A percentile compares a stretch with the other conserved stretches of the same genome.
phyloP scores from a whole-genome alignment of 2,329 filamentous ascomycete species.

The Diplodia intermedia region DNA sequence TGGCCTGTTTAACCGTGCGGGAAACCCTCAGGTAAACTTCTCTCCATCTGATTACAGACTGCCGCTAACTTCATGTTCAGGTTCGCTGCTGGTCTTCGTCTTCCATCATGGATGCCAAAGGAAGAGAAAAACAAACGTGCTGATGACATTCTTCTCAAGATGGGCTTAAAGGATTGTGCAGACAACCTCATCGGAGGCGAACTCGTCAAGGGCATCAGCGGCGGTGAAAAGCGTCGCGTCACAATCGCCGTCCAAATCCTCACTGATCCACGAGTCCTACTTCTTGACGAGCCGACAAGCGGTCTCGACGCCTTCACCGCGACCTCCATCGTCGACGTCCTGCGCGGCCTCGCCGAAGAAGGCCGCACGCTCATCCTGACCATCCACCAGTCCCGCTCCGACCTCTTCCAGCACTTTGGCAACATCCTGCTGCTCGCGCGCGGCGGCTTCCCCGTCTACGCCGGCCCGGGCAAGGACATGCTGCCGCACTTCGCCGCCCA shows the following conservation, averaged over 20 bases:
- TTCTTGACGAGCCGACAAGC: constrained; percentile 79
- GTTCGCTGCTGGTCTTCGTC: constrained; percentile 71
- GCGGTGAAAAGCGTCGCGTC: constrained; percentile 78
- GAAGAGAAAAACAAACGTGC: constrained; percentile 71
- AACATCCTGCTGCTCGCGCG: constrained; percentile 74
- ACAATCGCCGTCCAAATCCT: constrained; percentile 80
- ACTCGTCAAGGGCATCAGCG: constrained; percentile 77
- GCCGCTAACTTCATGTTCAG: constrained; percentile 12
- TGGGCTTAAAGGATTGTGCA: constrained; percentile 80
- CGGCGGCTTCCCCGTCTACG: constrained; percentile 72
- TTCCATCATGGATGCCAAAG: constrained; percentile 73
- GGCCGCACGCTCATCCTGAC: constrained; percentile 78
- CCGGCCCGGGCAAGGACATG: constrained; percentile 69
- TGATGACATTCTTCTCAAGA: constrained; percentile 74
- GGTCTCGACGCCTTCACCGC: constrained; percentile 81
- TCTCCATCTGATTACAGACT: no score
- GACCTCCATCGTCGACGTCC: constrained; percentile 76
- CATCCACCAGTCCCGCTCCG: constrained; percentile 77
- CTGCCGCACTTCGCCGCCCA: constrained; percentile 66
- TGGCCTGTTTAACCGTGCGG: constrained; percentile 76
- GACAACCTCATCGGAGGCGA: constrained; percentile 76
- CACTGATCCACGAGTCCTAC: constrained; percentile 73
- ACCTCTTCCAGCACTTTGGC: constrained; percentile 74
- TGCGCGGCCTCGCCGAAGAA: constrained; percentile 73
- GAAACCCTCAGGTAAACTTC: constrained; percentile 64